Percentiles rank a stretch among this genome's conserved stretches.
These are phyloP conservation scores for Waltiozyma sp. DNA, from an alignment of 1,139 yeast species.

Conservation along the genomic window DNA sequence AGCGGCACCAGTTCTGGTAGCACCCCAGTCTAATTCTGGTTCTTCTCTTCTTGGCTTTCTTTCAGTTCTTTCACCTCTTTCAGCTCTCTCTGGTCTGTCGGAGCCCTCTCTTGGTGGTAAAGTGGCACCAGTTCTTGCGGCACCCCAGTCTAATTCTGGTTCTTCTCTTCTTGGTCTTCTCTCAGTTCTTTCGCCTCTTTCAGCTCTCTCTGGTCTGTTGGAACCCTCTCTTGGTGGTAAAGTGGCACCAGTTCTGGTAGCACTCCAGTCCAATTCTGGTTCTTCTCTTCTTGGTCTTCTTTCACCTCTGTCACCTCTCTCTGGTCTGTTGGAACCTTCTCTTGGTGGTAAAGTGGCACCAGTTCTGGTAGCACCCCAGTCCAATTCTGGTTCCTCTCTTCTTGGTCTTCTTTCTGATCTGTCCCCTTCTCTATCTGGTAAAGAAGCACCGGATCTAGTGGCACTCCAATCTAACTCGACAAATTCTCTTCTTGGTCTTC, in stretches of 20 bases:
- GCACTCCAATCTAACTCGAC: conserved; percentile 39
- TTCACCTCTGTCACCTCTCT: conserved; percentile 5
- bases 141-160: conserved; percentile 35
- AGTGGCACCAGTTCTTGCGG: conserved; percentile 22
- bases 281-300: conserved; percentile 26
- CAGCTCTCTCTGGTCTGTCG: conserved; percentile 23
- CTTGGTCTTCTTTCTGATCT: conserved; percentile 28
- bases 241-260: conserved; percentile 21
- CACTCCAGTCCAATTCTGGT: conserved; percentile 37
- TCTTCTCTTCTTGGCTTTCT: conserved; percentile 28
- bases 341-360: conserved; percentile 15
- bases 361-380: conserved; percentile 28
- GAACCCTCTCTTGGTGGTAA: conserved; percentile 25
- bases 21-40: conserved; percentile 36
- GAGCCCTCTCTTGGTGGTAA: conserved; percentile 17
- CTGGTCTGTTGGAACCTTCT: conserved; percentile 16
- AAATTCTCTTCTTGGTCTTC: conserved; percentile 27
- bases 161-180: conserved; percentile 28
- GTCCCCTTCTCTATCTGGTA: conserved; percentile 25
- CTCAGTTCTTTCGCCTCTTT: conserved; percentile 4
- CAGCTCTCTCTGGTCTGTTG: conserved; percentile 21
- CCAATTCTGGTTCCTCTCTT: conserved; percentile 31
- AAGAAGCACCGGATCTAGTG: conserved; percentile 18
- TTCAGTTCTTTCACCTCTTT: conserved; percentile 26
- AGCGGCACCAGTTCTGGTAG: conserved; percentile 21